Base-by-base conservation (phyloP, 306 rosid species). In the Psophocarpus tetragonolobus region DNA sequence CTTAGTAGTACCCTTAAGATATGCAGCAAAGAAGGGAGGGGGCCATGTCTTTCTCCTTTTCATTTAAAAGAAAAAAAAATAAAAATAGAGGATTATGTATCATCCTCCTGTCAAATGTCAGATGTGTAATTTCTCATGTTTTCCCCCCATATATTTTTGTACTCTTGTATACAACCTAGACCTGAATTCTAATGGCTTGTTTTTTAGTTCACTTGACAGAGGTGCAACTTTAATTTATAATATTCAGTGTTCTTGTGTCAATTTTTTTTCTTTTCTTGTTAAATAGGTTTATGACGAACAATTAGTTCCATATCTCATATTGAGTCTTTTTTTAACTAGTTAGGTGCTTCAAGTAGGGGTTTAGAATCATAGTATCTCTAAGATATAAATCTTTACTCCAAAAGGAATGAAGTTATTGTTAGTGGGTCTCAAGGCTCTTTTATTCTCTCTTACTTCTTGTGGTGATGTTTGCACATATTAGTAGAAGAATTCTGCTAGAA, bases 241-340 rank as follows among this genome's bases (percentile, higher is more conserved):
- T 65, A 78, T 58, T 57, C 79, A 50, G 79, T 63, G 57, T 39
- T 84, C 33, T 41, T 42, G 35, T 63, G 48, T 79, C 23, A 56
- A 12, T 51, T 45, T 36, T 56, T 66, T 21, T 24, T 69, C 21
- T 36, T 48, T 68, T 15, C 44, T 14, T 68, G 36, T 71, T 24
- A 11, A 24, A 23, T 36, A 38, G 75, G 60, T 24, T 62, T 54
- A 18, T 32, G 58, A 53, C 7, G 15, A 60, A 26, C 75, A 39
- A 26, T 50, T 78, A 71, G 32, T 58, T 47, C 68, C 21, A 38
- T 62, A 74, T 79, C 80, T 17, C 48, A 14, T 32, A 56, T 39
- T 29, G 60, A 45, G 75, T 68, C 21, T 20, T 10, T 21, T 50
- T 56, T 38, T 5, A 30, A 39, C 51, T 21, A 56, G 36, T 41